Evolutionary conservation across 1,284 basidiomycete genomes (phyloP).

Genomic region (Heterobasidion irregulare): DNA sequence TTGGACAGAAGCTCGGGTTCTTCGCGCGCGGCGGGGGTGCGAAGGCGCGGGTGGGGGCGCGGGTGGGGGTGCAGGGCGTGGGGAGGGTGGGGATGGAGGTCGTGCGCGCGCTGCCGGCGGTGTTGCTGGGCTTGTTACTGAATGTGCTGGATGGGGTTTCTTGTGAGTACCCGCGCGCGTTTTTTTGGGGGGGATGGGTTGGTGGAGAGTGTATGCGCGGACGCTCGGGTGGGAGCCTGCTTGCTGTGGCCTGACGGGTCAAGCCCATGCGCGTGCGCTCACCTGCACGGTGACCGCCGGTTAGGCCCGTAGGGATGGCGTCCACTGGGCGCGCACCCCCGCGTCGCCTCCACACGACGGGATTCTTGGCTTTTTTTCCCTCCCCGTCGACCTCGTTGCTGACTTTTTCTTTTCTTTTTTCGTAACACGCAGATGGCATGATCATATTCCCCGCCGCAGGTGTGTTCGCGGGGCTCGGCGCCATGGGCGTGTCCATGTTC

Average conservation of each 20-base stretch:
- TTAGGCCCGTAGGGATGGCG: no score
- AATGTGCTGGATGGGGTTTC: slow-evolving; percentile 93
- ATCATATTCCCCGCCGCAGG: slow-evolving; percentile 86
- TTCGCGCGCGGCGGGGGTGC: neutral
- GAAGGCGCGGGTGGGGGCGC: neutral
- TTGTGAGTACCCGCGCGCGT: slow-evolving; percentile 33
- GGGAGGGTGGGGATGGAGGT: slow-evolving; percentile 17
- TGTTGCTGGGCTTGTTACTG: slow-evolving; percentile 78
- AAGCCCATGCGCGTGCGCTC: no score
- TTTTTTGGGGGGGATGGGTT: no score
- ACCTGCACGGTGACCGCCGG: neutral
- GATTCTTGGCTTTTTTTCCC: no score
- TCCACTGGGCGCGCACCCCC: no score
- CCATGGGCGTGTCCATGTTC: slow-evolving; percentile 93
- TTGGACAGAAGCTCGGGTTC: neutral
- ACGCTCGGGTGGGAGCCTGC: no score
- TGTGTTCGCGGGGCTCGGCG: slow-evolving; percentile 77
- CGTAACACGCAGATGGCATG: slow-evolving; percentile 53
- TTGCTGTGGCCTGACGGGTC: no score
- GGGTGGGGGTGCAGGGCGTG: neutral
- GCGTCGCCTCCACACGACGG: no score
- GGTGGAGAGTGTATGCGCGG: no score
- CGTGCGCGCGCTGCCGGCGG: slow-evolving; percentile 65
- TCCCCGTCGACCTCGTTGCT: no score
- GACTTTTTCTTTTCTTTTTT: neutral